Percentiles rank a stretch among this genome's conserved stretches.
These are phyloP conservation scores for Lipomyces mesembrius DNA, from an alignment of 805 yeast species.

Conservation along the genomic window DNA sequence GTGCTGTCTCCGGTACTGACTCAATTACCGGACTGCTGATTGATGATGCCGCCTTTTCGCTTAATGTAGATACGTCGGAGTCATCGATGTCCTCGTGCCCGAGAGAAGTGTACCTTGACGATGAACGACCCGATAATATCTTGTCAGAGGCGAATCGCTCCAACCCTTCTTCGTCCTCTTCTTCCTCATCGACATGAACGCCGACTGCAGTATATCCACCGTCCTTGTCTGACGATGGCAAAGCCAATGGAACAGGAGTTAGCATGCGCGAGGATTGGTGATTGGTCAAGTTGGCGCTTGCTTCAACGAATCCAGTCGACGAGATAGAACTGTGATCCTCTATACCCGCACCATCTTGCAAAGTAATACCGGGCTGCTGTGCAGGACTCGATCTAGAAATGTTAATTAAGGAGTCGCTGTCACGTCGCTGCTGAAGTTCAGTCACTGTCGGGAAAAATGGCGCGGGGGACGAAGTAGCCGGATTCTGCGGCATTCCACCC, in stretches of 20 bases:
- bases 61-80: constrained; percentile 1
- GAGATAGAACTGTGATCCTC: not conserved
- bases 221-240: not conserved
- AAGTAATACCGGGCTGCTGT: not conserved
- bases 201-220: not conserved
- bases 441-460: constrained; percentile 26
- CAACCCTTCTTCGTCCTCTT: constrained; percentile 5
- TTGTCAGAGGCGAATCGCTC: not conserved
- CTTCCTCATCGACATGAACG: not conserved
- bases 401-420: constrained; percentile 19
- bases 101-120: constrained; percentile 14
- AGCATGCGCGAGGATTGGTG: not conserved
- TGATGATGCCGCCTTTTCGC: constrained; percentile 14
- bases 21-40: constrained; percentile 30
- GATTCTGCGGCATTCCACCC: not conserved
- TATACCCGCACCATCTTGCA: not conserved
- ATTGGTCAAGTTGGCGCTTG: not conserved
- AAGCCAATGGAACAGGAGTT: not conserved
- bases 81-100: constrained; percentile 20
- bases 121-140: constrained; percentile 1
- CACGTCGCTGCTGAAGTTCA: constrained; percentile 20
- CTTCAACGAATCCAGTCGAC: not conserved
- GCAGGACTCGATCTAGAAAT: constrained; percentile 2
- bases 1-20: constrained; percentile 33
- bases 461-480: constrained; percentile 12